A percentile compares a stretch with the other conserved stretches of the same genome.
Conservation (phyloP, 768 basidiomycete genomes). For the Cubamyces lactineus region DNA sequence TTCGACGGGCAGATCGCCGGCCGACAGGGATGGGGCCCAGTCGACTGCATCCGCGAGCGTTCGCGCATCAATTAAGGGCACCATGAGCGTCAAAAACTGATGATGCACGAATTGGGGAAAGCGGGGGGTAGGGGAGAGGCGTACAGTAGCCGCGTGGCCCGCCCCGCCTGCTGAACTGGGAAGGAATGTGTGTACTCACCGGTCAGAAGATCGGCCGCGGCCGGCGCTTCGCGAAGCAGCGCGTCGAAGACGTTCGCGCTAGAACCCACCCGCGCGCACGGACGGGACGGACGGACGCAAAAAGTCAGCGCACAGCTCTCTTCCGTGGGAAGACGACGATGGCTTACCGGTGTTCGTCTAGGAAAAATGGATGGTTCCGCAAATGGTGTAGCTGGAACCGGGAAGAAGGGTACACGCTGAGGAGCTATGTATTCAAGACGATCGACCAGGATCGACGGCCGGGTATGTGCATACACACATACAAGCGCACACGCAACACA, state of each 20-base stretch:
- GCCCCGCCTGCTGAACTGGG: neutral
- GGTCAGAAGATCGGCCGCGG: constrained; percentile 13
- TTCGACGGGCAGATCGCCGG: constrained; percentile 9
- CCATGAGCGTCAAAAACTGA: too few species aligned
- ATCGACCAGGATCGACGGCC: constrained; percentile 2
- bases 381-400: constrained; percentile 24
- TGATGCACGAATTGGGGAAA: too few species aligned
- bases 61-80: neutral
- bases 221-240: constrained; percentile 14
- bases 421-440: constrained; percentile 13
- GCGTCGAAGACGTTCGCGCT: constrained; percentile 21
- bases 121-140: neutral
- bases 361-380: constrained; percentile 27
- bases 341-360: constrained; percentile 27
- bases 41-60: constrained; percentile 5
- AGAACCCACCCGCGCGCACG: neutral
- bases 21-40: neutral
- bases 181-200: constrained; percentile 15
- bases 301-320: constrained; percentile 1
- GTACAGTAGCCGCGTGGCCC: constrained; percentile 19
- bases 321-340: neutral
- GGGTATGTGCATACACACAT: too few species aligned
- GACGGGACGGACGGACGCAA: too few species aligned
- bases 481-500: too few species aligned
- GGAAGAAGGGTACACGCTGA: constrained; percentile 13